phyloP scores from a whole-genome alignment of 106 monocot species.

The Dioscorea alata region DNA sequence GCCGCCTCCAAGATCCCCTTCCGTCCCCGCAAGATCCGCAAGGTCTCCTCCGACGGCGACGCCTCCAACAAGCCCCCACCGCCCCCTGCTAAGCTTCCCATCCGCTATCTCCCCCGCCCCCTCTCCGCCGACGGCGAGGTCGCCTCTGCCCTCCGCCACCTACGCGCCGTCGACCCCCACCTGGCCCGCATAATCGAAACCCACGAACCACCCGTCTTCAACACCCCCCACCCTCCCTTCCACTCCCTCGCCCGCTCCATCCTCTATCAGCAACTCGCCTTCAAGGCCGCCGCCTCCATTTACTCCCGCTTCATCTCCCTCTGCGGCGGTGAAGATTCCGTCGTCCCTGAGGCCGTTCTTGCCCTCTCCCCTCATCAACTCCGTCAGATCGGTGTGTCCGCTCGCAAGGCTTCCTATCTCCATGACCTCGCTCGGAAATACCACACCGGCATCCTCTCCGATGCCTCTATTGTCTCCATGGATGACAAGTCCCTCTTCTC shows the following conservation, averaged over 20 bases:
- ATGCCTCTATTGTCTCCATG: conserved; percentile 54
- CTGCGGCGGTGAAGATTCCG: conserved; percentile 51
- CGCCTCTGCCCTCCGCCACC: conserved; percentile 50
- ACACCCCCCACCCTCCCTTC: conserved; percentile 50
- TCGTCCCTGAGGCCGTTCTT: conserved; percentile 54
- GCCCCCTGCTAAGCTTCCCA: neutral
- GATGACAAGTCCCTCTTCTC: conserved; percentile 72
- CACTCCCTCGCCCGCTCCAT: conserved; percentile 74
- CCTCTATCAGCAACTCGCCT: conserved; percentile 82
- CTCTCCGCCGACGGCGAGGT: conserved; percentile 61
- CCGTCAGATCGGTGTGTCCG: conserved; percentile 81
- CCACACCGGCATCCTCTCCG: conserved; percentile 56
- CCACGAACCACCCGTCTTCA: conserved; percentile 42
- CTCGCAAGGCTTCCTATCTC: conserved; percentile 67
- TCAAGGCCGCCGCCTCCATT: conserved; percentile 75
- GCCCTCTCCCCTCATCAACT: conserved; percentile 51
- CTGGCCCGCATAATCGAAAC: conserved; percentile 49
- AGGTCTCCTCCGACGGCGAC: conserved; percentile 12
- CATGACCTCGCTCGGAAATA: conserved; percentile 81
- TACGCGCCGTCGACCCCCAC: conserved; percentile 42
- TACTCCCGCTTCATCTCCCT: conserved; percentile 73
- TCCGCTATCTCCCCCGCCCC: conserved; percentile 28
- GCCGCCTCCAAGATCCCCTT: conserved; percentile 14
- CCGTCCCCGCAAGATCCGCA: conserved; percentile 31
- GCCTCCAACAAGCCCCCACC: conserved; percentile 6